Evolutionary conservation across 2,329 filamentous ascomycete genomes (phyloP).

Genomic region (Ascochyta koolunga): DNA sequence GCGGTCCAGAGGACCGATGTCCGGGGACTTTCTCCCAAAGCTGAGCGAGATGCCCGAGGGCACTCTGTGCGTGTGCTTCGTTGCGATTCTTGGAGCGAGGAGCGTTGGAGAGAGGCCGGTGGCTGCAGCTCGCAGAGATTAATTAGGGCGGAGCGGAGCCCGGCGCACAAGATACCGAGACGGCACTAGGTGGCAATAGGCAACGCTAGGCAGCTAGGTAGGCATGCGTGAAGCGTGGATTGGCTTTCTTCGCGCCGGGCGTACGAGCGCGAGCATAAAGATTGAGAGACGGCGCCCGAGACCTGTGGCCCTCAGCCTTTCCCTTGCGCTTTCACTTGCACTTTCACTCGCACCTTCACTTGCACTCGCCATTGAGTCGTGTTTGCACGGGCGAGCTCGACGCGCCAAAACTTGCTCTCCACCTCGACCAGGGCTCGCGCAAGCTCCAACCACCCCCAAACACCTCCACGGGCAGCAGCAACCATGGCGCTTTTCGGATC

Average conservation of each 20-base stretch:
- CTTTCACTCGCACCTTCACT: too few relatives aligned
- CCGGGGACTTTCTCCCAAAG: constrained; percentile 99
- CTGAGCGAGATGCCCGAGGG: constrained; percentile 51
- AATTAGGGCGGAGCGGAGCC: constrained; percentile 22
- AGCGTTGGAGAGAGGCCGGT: constrained; percentile 60
- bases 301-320: background rate
- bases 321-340: too few relatives aligned
- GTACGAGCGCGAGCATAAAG: background rate
- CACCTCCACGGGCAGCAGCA: constrained; percentile 4
- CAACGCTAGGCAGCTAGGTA: constrained; percentile 32
- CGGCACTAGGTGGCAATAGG: constrained; percentile 17
- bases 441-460: constrained; percentile 26
- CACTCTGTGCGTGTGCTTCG: constrained; percentile 93
- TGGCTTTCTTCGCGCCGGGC: constrained; percentile 25
- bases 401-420: constrained; percentile 15
- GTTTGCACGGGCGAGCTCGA: background rate
- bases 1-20: constrained; percentile 66
- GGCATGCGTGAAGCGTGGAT: constrained; percentile 38
- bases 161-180: constrained; percentile 26
- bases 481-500: constrained; percentile 68
- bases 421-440: constrained; percentile 23
- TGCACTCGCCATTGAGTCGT: background rate
- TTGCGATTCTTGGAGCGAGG: constrained; percentile 99
- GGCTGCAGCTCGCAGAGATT: constrained; percentile 22
- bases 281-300: constrained; percentile 17